Percentiles rank a stretch among this genome's conserved stretches.
Conservation (phyloP, 176 grass and related monocot species). For the Eragrostis curvula region DNA sequence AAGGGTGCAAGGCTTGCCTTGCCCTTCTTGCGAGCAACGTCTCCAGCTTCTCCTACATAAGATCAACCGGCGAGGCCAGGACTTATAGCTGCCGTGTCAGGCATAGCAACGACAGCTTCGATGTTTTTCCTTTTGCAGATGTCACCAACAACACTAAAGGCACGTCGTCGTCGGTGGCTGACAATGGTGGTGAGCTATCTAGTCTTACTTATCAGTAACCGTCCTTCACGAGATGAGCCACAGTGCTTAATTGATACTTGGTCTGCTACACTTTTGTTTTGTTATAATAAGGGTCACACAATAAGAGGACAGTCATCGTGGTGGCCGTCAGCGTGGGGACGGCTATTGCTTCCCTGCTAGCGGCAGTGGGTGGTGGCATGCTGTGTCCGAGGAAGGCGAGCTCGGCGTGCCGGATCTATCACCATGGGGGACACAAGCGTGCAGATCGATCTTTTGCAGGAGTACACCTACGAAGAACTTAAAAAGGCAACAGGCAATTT, state of each 20-base stretch:
- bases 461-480: conserved; percentile 13
- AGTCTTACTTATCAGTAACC: too few species aligned
- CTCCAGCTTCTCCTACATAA: not conserved
- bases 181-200: too few species aligned
- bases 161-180: not conserved
- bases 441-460: not conserved
- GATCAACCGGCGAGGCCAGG: not conserved
- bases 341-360: not conserved
- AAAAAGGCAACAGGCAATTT: conserved; percentile 12
- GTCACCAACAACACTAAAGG: not conserved
- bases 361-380: not conserved
- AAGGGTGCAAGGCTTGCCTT: not conserved
- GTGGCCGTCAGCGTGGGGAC: not conserved
- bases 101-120: conserved; percentile 3
- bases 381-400: not conserved
- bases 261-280: not conserved
- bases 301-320: not conserved
- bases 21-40: not conserved
- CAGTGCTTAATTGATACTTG: too few species aligned
- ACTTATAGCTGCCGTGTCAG: conserved; percentile 15
- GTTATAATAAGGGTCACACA: not conserved
- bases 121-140: not conserved
- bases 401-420: not conserved
- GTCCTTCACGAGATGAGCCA: too few species aligned
- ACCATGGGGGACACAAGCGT: not conserved